Base-by-base conservation (phyloP, 78 protist genomes). In the Anaeramoeba ignava region DNA sequence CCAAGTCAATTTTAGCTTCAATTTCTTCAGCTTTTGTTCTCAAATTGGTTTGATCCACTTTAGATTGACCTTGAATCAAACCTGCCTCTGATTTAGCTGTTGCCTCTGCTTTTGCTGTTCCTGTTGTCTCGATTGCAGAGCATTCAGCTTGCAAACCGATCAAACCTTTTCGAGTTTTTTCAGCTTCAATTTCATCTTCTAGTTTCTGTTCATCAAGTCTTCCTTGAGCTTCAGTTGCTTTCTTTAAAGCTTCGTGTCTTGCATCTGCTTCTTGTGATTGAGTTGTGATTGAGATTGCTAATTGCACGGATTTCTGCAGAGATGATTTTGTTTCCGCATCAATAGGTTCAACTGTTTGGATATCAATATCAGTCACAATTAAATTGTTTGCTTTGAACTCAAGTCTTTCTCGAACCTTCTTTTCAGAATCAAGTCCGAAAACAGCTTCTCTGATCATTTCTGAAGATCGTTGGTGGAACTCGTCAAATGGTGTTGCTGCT, bases 291-390 rank as follows among this genome's bases (percentile, higher is more conserved):
- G n/a, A n/a, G n/a, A n/a, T n/a, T n/a, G n/a, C 33, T 37, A 91
- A 86, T 86, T 91, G 93, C 79, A 92, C 95, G n/a, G 90, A 85
- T 87, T 92, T 91, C 42, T 88, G 91, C 40, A 94, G 93, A 27
- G 94, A 91, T 79, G 91, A 93, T 41, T 94, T 89, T 78, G 95
- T 95, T 42, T 91, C 78, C 87, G 90, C 93, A 87, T 94, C 94
- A 41, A 92, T 93, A 73, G 98, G 98, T 87, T 95, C 96, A 12
- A 93, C 96, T 36, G 89, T 80, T 91, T 94, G 95, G 87, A 95
- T 91, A 85, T 95, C 98, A 42, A 95, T 84, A 86, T 87, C 87
- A 81, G 93, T 93, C 91, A 95, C 91, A 85, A 85, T 84, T 41
- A 95, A 86, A 42, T 84, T 87, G 94, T 94, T 95, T 33, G 91